Conservation (phyloP, 495 filamentous ascomycete genomes). For the Copromyces sp. region DNA sequence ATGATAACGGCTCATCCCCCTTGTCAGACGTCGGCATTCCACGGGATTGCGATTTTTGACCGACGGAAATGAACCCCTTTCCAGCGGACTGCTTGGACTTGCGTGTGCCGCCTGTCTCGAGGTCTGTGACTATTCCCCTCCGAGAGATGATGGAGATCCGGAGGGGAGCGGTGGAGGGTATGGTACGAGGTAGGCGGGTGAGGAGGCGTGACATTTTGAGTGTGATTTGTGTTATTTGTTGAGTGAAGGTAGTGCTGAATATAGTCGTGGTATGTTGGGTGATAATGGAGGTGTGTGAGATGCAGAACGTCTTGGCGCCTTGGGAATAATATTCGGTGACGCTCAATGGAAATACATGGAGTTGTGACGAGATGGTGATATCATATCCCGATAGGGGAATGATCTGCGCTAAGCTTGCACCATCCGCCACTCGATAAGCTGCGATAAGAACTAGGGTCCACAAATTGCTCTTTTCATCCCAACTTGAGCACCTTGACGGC, state of each 20-base stretch:
- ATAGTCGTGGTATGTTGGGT: too few relatives aligned
- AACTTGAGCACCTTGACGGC: neutral
- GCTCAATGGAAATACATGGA: neutral
- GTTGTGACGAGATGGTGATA: neutral
- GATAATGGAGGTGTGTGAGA: neutral
- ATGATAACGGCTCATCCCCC: neutral
- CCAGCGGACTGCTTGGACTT: neutral
- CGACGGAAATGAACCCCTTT: neutral
- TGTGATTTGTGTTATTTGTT: neutral
- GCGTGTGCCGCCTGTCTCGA: neutral
- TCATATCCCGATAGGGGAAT: neutral
- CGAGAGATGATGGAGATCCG: neutral
- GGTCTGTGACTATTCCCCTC: neutral
- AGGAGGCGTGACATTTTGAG: neutral
- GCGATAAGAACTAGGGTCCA: neutral
- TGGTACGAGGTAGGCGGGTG: neutral
- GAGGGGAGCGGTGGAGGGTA: neutral
- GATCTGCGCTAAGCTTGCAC: neutral
- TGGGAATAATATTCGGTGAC: neutral
- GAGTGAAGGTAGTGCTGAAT: too few relatives aligned
- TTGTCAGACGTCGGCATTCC: neutral
- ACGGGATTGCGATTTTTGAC: neutral
- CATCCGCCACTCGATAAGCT: neutral
- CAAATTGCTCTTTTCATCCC: neutral
- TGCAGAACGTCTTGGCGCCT: neutral